These are phyloP conservation scores for Capsicum chinense DNA, from an alignment of 257 asterid genomes.

Conservation along the genomic window DNA sequence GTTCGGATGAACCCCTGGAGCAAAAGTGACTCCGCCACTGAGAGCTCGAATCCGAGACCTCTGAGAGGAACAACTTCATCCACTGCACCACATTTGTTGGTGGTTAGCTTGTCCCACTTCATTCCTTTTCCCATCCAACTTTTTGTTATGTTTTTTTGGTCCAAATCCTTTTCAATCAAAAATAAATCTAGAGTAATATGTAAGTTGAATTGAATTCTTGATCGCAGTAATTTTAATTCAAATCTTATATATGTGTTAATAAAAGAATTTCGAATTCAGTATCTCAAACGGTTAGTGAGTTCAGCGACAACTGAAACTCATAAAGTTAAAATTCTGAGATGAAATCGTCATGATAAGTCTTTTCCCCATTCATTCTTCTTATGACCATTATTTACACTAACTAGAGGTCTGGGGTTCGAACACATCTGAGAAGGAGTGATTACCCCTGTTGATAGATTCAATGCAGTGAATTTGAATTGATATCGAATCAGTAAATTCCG, in stretches of 20 bases:
- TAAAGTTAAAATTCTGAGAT: neutral
- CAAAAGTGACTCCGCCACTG: too few relatives aligned
- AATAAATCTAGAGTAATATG: neutral
- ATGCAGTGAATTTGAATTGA: neutral
- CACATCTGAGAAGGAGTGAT: neutral
- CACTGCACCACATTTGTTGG: too few relatives aligned
- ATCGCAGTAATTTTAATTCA: neutral
- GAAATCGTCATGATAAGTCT: too few relatives aligned
- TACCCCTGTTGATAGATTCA: neutral
- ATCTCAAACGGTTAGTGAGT: neutral
- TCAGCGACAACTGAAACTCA: neutral
- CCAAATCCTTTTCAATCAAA: neutral
- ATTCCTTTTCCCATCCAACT: neutral
- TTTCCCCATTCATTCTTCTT: too few relatives aligned
- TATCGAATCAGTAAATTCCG: neutral
- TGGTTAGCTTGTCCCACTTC: too few relatives aligned
- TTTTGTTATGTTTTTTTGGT: neutral
- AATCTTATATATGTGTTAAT: neutral
- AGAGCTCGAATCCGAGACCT: too few relatives aligned
- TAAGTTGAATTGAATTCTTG: neutral
- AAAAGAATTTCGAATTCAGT: rapidly evolving
- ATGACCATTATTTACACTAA: too few relatives aligned
- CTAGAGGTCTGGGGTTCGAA: rapidly evolving
- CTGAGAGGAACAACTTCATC: too few relatives aligned
- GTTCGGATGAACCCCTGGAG: too few relatives aligned